These are phyloP conservation scores for Mycena albidolilacea DNA, from an alignment of 768 basidiomycete genomes.

Conservation along the genomic window DNA sequence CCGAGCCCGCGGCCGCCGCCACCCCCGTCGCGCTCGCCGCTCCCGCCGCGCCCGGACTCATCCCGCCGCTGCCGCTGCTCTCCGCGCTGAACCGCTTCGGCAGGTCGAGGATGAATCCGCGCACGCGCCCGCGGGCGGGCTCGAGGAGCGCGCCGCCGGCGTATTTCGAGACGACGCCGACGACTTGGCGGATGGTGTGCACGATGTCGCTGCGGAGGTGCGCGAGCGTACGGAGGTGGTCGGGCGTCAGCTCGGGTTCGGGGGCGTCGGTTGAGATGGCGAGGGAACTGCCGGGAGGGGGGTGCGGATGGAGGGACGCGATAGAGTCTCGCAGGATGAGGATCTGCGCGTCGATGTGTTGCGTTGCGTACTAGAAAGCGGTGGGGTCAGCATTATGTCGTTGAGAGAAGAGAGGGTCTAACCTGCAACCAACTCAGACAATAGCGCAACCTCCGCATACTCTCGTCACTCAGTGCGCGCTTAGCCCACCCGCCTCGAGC, in stretches of 20 bases:
- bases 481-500: constrained; percentile 88
- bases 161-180: constrained; percentile 88
- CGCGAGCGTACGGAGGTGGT: constrained; percentile 77
- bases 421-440: constrained; percentile 93
- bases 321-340: constrained; percentile 88
- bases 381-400: constrained; percentile 15
- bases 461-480: constrained; percentile 94
- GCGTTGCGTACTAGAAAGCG: constrained; percentile 79
- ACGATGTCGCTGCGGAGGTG: constrained; percentile 87
- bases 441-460: constrained; percentile 88
- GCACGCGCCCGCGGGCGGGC: constrained; percentile 80
- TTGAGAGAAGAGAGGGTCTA: constrained; percentile 31
- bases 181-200: constrained; percentile 90
- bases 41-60: constrained; percentile 47
- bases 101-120: constrained; percentile 84
- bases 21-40: constrained; percentile 51
- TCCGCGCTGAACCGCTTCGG: constrained; percentile 57
- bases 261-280: constrained; percentile 43
- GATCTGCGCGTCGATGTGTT: constrained; percentile 91
- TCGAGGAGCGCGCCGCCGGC: constrained; percentile 91
- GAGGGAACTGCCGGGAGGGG: constrained; percentile 44
- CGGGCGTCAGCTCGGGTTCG: constrained; percentile 47
- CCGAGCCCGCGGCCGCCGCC: constrained; percentile 43
- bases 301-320: constrained; percentile 71
- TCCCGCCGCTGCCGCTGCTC: constrained; percentile 38